Evolutionary conservation across 352 stramenopile species (phyloP).

Genomic region (Phytopythium boreale): DNA sequence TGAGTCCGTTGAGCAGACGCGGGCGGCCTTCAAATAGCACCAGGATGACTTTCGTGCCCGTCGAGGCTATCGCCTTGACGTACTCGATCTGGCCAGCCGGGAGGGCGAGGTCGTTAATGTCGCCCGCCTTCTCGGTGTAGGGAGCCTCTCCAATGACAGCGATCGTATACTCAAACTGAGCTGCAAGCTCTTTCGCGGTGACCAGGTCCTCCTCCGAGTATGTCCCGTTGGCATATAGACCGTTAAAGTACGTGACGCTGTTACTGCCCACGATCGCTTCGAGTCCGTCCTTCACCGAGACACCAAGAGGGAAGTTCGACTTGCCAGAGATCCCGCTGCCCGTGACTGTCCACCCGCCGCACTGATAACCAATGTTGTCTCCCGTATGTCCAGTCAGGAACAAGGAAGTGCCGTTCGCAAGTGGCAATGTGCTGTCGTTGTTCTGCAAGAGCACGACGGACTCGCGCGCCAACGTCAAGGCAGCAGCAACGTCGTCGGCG

Average conservation of each 20-base stretch:
- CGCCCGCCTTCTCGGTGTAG: conserved; percentile 81
- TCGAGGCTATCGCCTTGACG: conserved; percentile 51
- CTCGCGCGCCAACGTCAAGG: conserved; percentile 63
- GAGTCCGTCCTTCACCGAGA: conserved; percentile 50
- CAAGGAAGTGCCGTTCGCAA: conserved; percentile 19
- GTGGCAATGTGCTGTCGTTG: conserved; percentile 39
- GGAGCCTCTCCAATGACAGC: conserved; percentile 64
- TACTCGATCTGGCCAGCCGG: conserved; percentile 68
- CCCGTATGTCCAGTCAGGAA: conserved; percentile 28
- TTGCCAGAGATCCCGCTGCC: conserved; percentile 71
- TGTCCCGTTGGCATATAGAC: conserved; percentile 34
- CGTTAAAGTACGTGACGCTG: conserved; percentile 49
- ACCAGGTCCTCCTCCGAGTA: conserved; percentile 37
- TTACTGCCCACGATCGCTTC: conserved; percentile 21
- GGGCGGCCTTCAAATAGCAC: conserved; percentile 64
- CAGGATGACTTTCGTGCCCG: conserved; percentile 62
- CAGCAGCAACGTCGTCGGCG: conserved; percentile 32
- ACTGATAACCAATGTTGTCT: conserved; percentile 31
- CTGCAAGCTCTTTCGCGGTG: conserved; percentile 46
- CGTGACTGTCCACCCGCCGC: conserved; percentile 37
- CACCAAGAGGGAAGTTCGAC: conserved; percentile 37
- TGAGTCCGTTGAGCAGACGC: conserved; percentile 45
- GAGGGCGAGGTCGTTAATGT: conserved; percentile 66
- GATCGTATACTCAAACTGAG: conserved; percentile 46
- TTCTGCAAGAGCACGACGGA: conserved; percentile 84